A percentile compares a stretch with the other conserved stretches of the same genome.
Conservation (phyloP, 1,284 basidiomycete species). For the Waitea zeae region DNA sequence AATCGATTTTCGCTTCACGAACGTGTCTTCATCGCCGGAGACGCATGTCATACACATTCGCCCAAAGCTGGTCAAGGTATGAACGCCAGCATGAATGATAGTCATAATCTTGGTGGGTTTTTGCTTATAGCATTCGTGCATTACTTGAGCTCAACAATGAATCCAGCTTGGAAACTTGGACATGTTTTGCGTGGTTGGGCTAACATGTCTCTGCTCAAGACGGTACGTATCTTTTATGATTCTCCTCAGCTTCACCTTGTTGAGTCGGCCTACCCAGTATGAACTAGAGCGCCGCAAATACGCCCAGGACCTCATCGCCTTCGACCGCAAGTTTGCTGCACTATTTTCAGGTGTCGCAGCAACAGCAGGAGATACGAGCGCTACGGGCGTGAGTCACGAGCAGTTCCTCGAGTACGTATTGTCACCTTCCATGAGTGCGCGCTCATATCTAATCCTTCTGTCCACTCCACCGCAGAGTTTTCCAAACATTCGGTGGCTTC, state of each 20-base stretch:
- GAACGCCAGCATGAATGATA: slow-evolving; percentile 72
- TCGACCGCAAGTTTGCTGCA: slow-evolving; percentile 60
- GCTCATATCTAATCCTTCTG: too few relatives aligned
- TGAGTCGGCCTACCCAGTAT: slow-evolving; percentile 27
- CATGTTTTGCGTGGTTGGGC: slow-evolving; percentile 62
- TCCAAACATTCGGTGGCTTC: slow-evolving; percentile 40
- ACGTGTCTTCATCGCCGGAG: slow-evolving; percentile 68
- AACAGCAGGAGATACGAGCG: too few relatives aligned
- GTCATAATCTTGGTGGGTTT: slow-evolving; percentile 49
- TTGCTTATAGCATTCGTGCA: too few relatives aligned
- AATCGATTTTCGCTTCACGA: slow-evolving; percentile 46
- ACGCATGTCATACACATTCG: slow-evolving; percentile 75
- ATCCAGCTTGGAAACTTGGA: slow-evolving; percentile 61
- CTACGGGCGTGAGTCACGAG: too few relatives aligned
- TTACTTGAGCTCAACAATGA: neutral
- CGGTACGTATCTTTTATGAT: slow-evolving; percentile 23
- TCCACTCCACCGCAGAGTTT: slow-evolving; percentile 33
- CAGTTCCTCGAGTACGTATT: too few relatives aligned
- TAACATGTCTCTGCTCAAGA: slow-evolving; percentile 44
- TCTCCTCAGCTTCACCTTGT: neutral
- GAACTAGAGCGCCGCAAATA: slow-evolving; percentile 57
- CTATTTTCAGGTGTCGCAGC: slow-evolving; percentile 72
- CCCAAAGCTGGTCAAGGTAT: slow-evolving; percentile 55
- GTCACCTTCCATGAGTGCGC: too few relatives aligned
- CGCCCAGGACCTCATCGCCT: slow-evolving; percentile 66